Evolutionary conservation across 202 grass and related monocot genomes (phyloP), one percentile per base, ranked within the genome.

Genomic region (Cymbopogon flexuosus): DNA sequence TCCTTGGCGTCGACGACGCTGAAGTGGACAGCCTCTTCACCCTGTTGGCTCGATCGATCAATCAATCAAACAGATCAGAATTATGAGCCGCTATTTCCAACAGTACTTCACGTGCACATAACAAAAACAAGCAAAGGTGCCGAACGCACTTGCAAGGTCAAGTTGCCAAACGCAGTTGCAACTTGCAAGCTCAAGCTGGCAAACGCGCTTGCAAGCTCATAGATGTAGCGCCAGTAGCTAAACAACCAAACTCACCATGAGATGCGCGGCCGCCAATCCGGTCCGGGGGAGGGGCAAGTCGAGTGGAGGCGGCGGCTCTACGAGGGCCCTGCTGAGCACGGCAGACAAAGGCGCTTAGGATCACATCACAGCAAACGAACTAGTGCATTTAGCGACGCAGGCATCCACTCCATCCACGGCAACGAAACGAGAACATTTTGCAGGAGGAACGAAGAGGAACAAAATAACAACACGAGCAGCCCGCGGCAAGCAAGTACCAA

Each of bases 1-100:
- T 37, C 81, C 71, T 68, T 72, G 69, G 78, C 42, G 35, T 79
- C 56, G 35, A 34, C 57, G 49, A 37, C 49, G 52, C 81, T 34
- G 77, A 88, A 78, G 83, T 88, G 83, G 18, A 86, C 88, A 52
- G 83, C 88, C 75, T 93, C 91, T 62, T 93, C 88, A 71, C 91
- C 91, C 91, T 93, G 79, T 69, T 65, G 27, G 78, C 62, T 15
- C 34, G 27, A 27, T 15, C 34, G 27, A 27, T 27, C 27, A 23
- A 68, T 37, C 24, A 22, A 68, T 36, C 24, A 37, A 76, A 68
- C 40, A 2, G 68, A 71, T 57, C n/a, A 83, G 47, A 65, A 75
- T 36, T 24, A 42, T 24, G 45, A 33, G 39, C 10, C 11, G 8
- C 37, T 15, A 23, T 24, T 24, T 69, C 66, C 1, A 43, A 21